Conservation (phyloP, 2,329 filamentous ascomycete genomes). For the Neofusicoccum cordaticola region DNA sequence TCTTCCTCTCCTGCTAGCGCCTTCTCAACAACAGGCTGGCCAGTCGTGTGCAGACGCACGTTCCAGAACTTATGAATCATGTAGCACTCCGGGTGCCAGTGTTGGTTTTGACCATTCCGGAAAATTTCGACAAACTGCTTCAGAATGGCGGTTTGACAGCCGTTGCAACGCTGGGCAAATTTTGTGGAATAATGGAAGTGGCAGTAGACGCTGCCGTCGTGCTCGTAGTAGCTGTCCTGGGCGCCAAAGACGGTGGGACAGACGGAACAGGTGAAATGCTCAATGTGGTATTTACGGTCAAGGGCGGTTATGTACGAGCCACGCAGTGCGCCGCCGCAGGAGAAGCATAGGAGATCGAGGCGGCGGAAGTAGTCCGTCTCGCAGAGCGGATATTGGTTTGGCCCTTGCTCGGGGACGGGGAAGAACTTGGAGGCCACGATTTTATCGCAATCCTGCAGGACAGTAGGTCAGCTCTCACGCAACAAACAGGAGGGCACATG, state of each 20-base stretch:
- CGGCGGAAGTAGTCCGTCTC: slow-evolving; percentile 97
- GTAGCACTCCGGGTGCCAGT: slow-evolving; percentile 99
- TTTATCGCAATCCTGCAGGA: slow-evolving; percentile 80
- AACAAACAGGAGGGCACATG: slow-evolving; percentile 14
- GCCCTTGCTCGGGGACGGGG: slow-evolving; percentile 86
- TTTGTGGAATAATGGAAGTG: slow-evolving; percentile 98
- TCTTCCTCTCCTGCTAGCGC: slow-evolving; percentile 51
- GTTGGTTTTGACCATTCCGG: slow-evolving; percentile 94
- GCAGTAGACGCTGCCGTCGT: slow-evolving; percentile 93
- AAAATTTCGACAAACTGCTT: slow-evolving; percentile 99
- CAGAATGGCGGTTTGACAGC: slow-evolving; percentile 92
- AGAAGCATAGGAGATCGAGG: slow-evolving; percentile 83
- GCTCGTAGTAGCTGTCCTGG: slow-evolving; percentile 98
- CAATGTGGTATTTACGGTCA: slow-evolving; percentile 97
- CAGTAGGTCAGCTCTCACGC: slow-evolving; percentile 16
- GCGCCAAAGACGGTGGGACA: slow-evolving; percentile 98
- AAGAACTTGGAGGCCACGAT: slow-evolving; percentile 99
- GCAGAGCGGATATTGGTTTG: slow-evolving; percentile 89
- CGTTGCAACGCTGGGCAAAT: slow-evolving; percentile 93
- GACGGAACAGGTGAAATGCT: slow-evolving; percentile 97
- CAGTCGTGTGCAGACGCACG: slow-evolving; percentile 65
- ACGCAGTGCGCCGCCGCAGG: slow-evolving; percentile 87
- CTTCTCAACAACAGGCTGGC: slow-evolving; percentile 37
- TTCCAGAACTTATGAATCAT: slow-evolving; percentile 99
- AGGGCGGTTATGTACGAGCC: slow-evolving; percentile 98